Conservation (phyloP, 495 filamentous ascomycete genomes). For the Talaromyces ruber region DNA sequence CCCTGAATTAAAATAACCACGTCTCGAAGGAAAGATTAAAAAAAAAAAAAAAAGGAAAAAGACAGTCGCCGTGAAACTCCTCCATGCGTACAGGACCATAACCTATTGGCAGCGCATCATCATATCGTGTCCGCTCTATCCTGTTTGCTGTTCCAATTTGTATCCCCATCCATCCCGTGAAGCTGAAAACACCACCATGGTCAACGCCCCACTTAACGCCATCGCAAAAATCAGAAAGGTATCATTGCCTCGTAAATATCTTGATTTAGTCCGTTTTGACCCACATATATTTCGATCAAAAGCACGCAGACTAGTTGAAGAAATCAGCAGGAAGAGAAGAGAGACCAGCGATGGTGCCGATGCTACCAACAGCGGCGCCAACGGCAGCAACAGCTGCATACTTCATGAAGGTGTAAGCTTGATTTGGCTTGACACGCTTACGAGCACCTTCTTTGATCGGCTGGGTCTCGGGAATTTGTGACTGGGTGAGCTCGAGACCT, state of each 20-base stretch:
- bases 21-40: background rate
- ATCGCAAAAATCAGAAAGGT: background rate
- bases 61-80: background rate
- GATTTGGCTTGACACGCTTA: slow-evolving; percentile 24
- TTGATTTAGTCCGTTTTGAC: background rate
- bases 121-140: background rate
- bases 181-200: background rate
- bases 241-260: background rate
- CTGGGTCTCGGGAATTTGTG: background rate
- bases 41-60: background rate
- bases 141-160: background rate
- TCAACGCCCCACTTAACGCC: background rate
- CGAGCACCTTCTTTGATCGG: background rate
- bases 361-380: slow-evolving; percentile 37
- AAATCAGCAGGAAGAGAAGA: slow-evolving; percentile 36
- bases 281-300: background rate
- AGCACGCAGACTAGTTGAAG: slow-evolving; percentile 14
- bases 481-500: background rate
- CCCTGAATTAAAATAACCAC: background rate
- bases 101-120: background rate
- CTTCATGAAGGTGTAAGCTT: slow-evolving; percentile 18
- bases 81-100: background rate
- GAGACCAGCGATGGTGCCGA: slow-evolving; percentile 40
- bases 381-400: slow-evolving; percentile 37
- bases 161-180: background rate